A percentile compares a stretch with the other conserved stretches of the same genome.
Conservation (phyloP, 495 filamentous ascomycete genomes). For the Penicillium psychrofluorescens region DNA sequence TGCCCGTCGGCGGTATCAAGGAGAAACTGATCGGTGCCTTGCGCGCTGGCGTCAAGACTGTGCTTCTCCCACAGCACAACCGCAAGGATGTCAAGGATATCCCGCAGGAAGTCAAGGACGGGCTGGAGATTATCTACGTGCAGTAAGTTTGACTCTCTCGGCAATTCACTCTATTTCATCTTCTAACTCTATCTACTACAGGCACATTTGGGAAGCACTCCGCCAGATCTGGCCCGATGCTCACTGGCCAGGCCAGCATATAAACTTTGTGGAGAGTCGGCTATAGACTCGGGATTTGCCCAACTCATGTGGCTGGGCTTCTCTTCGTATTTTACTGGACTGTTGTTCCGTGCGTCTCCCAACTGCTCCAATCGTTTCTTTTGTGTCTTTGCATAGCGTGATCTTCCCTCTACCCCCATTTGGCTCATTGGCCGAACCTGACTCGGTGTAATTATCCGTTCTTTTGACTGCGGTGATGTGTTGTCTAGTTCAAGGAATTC, state of each 20-base stretch:
- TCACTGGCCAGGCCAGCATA: conserved; percentile 66
- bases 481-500: not conserved
- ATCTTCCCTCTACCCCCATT: not conserved
- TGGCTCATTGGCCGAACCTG: not conserved
- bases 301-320: not conserved
- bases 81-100: conserved; percentile 90
- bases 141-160: conserved; percentile 46
- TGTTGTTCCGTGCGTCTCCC: not conserved
- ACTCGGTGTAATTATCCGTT: conserved; percentile 5
- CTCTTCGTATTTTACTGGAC: conserved; percentile 2
- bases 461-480: conserved; percentile 4
- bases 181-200: conserved; percentile 22
- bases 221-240: conserved; percentile 76
- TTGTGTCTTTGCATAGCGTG: conserved; percentile 18
- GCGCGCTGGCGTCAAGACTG: conserved; percentile 89
- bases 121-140: conserved; percentile 83
- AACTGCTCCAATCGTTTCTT: too few relatives aligned
- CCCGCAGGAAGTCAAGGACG: conserved; percentile 81
- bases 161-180: not conserved
- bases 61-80: conserved; percentile 82
- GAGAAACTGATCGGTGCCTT: conserved; percentile 96
- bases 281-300: conserved; percentile 26
- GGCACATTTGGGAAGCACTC: conserved; percentile 87
- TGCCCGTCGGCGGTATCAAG: conserved; percentile 92
- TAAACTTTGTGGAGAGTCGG: conserved; percentile 55